Percentiles rank a stretch among this genome's conserved stretches.
Conservation (phyloP, 2,329 filamentous ascomycete species). For the Thyridium curvatum region DNA sequence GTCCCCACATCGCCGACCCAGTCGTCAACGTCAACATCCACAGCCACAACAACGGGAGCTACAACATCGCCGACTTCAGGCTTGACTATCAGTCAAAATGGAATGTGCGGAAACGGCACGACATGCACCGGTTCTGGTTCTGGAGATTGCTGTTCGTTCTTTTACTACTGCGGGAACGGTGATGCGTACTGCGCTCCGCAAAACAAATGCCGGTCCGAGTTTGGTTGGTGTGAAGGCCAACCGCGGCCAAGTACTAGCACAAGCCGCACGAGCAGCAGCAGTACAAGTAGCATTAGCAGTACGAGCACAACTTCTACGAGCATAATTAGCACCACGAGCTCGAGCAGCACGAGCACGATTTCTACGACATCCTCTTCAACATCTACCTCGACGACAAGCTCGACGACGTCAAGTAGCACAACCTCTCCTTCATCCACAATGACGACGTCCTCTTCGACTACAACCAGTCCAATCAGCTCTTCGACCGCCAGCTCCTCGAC, state of each 20-base stretch:
- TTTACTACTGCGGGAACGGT: conserved; percentile 1
- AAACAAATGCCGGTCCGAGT: not conserved
- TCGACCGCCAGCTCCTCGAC: too few relatives aligned
- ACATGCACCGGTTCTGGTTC: conserved; percentile 1
- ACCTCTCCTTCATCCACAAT: too few relatives aligned
- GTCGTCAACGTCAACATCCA: not conserved
- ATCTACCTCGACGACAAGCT: conserved; percentile 4
- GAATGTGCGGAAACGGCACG: conserved; percentile 1
- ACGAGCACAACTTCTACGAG: too few relatives aligned
- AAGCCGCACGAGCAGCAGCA: too few relatives aligned
- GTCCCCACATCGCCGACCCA: not conserved
- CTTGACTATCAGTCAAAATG: not conserved
- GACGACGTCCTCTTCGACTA: too few relatives aligned
- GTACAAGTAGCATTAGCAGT: too few relatives aligned
- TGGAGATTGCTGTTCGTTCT: conserved; percentile 4
- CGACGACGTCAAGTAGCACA: too few relatives aligned
- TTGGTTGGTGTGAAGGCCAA: not conserved
- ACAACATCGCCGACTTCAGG: not conserved
- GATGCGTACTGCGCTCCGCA: not conserved
- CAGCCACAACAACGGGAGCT: not conserved
- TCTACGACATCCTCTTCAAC: too few relatives aligned
- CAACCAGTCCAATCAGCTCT: too few relatives aligned
- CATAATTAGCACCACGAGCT: too few relatives aligned
- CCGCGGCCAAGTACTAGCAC: too few relatives aligned
- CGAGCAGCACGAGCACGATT: too few relatives aligned